Evolutionary conservation across 805 yeast species (phyloP), one percentile per base, ranked within the genome.

Genomic region (Teunomyces barrocoloradensis): DNA sequence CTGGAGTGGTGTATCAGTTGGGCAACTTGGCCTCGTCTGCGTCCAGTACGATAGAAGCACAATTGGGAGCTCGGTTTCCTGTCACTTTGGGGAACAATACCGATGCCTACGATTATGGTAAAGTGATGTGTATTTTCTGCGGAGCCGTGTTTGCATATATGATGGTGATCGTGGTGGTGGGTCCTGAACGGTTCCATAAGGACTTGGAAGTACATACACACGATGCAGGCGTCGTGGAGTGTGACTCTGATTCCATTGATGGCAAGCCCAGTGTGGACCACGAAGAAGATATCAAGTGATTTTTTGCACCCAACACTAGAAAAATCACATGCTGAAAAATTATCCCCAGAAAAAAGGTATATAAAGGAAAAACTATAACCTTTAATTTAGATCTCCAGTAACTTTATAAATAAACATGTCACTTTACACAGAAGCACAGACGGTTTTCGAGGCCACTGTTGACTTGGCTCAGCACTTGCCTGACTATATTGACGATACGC

Each of bases 21-120:
- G 90, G 90, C 68, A 84, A 85, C 62, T 74, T 85, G 58, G 87
- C 84, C 0, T 79, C 87, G 4, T 77, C 86, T 17, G 89, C 89
- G 1, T 78, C 87, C 2, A 76, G 85, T 15, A 85, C 91, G 5
- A 85, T 85, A 51, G 89, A 85, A 63, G 70, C 88, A 3, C 69
- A 74, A n/a, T 66, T 82, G 37, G 85, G 90, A 23, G 73, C 72
- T 28, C 64, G 70, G 44, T 86, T 82, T 71, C 89, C 89, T 2
- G 55, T 83, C 25, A 38, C 47, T 3, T 55, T 47, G 6, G 61
- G 57, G 1, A 51, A 48, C 15, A 29, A 28, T 20, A 49, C 43
- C 20, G 54, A 44, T 9, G 57, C 57, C 4, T 79, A 74, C 58
- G 74, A 85, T 60, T 86, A 85, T 63, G 85, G 84, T n/a, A 78